A percentile compares a stretch with the other conserved stretches of the same genome.
phyloP scores from a whole-genome alignment of 768 basidiomycete species.

The Tricholoma furcatifolium region DNA sequence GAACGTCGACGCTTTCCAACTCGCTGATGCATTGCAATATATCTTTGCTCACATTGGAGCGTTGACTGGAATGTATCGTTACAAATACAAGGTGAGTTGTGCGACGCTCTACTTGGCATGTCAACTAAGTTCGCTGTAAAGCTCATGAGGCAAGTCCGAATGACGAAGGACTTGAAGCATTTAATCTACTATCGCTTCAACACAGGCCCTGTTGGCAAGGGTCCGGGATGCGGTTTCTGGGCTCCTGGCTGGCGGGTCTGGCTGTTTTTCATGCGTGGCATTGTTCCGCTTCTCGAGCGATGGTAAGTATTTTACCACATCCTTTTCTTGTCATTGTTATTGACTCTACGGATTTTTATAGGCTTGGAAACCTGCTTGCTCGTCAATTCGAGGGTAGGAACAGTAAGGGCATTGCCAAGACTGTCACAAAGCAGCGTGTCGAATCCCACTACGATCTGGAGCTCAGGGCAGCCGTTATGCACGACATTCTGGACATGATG shows the following conservation, averaged over 20 bases:
- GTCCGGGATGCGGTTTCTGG: constrained; percentile 99
- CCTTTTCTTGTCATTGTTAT: neutral
- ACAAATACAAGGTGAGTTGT: constrained; percentile 89
- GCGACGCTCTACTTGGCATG: neutral
- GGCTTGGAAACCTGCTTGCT: constrained; percentile 94
- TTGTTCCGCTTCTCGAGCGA: constrained; percentile 94
- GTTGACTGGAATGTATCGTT: constrained; percentile 98
- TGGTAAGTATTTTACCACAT: constrained; percentile 52
- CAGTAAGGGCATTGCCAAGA: constrained; percentile 94
- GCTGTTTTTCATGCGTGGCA: constrained; percentile 99
- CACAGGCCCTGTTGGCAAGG: constrained; percentile 98
- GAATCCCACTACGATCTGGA: constrained; percentile 99
- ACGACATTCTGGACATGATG: constrained; percentile 99
- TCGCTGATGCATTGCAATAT: constrained; percentile 97
- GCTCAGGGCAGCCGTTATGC: constrained; percentile 97
- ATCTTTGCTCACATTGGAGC: constrained; percentile 98
- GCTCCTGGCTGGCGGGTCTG: constrained; percentile 99
- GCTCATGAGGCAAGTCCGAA: constrained; percentile 99
- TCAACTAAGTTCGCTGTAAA: constrained; percentile 24
- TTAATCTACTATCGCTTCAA: constrained; percentile 99
- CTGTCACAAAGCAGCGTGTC: constrained; percentile 98
- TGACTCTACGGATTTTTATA: constrained; percentile 17
- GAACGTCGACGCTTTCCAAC: constrained; percentile 98
- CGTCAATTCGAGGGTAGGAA: constrained; percentile 99
- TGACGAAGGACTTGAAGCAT: constrained; percentile 99